These are phyloP conservation scores for Russula griseocarnosa DNA, from an alignment of 768 basidiomycete genomes.

Conservation along the genomic window DNA sequence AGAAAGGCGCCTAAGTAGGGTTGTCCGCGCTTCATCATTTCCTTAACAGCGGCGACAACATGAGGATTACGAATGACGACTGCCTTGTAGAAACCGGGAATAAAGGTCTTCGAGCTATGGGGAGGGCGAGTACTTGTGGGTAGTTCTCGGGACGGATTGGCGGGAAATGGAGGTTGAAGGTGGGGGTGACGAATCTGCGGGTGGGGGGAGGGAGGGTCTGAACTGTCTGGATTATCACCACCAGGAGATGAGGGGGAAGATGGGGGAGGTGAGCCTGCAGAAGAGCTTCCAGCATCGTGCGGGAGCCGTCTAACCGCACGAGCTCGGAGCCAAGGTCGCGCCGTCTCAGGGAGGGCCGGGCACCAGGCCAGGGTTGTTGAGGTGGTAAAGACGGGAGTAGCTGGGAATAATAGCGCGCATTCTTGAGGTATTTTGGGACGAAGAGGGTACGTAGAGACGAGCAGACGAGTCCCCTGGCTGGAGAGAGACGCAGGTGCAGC, in stretches of 20 bases:
- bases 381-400: neutral
- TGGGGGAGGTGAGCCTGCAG: conserved; percentile 38
- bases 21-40: conserved; percentile 95
- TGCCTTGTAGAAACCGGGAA: conserved; percentile 98
- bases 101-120: conserved; percentile 90
- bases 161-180: conserved; percentile 64
- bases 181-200: conserved; percentile 36
- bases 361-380: neutral
- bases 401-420: conserved; percentile 11
- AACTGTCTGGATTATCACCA: conserved; percentile 37
- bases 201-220: conserved; percentile 41
- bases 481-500: conserved; percentile 2
- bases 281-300: conserved; percentile 26
- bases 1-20: conserved; percentile 97
- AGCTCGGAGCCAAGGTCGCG: neutral
- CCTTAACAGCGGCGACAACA: conserved; percentile 91
- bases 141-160: conserved; percentile 83
- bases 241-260: conserved; percentile 43
- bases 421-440: neutral
- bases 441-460: conserved; percentile 1
- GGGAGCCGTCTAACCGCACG: conserved; percentile 21
- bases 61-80: conserved; percentile 88
- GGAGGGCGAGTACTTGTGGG: conserved; percentile 91
- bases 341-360: neutral
- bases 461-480: neutral